Base-by-base conservation (phyloP, 768 basidiomycete genomes). In the Tephrocybe sp. region DNA sequence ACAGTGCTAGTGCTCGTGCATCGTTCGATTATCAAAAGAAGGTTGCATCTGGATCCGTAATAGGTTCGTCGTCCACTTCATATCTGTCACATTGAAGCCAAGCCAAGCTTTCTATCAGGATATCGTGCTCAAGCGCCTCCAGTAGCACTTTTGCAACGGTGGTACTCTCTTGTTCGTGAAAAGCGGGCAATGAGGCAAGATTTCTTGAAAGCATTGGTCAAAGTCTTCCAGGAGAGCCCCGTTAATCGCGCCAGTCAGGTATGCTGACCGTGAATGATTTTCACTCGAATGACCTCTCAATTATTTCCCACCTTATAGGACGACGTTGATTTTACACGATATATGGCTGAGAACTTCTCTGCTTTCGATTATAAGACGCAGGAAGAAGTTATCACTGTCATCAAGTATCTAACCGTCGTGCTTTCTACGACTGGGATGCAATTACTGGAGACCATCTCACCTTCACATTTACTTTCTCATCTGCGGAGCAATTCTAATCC, bases 331-430 rank as follows among this genome's bases (percentile, higher is more conserved):
- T 92, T 98, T 63, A 79, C 79, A 4, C 85, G 94, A 48, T 99
- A 93, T 70, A 89, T 98, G 82, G 87, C 92, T 0, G 97, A 98
- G 65, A 98, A 98, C 62, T 87, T 98, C 51, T 79, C 94, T 0
- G 74, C 87, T 0, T 82, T 99, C 53, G 94, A 98, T 31, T 98
- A 95, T 75, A 98, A 93, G 72, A 91, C 92, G 0, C 86, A 89
- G 60, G 97, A 99, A 67, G 97, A 98, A 68, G 85, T 87, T 4
- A 71, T 98, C 46, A 84, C 88, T 4, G 85, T 98, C 19, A 81
- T 97, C 62, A 89, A 87, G 53, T 78, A 80, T 48, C 75, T 95
- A 49, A 92, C 90, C 8, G 71, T 78, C 14, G 76, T 87, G 19
- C 75, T 92, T 40, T 94, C 87, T 1, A 88, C 84, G 2, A 79